Evolutionary conservation across 805 yeast species (phyloP).

Genomic region (Candida verbasci): DNA sequence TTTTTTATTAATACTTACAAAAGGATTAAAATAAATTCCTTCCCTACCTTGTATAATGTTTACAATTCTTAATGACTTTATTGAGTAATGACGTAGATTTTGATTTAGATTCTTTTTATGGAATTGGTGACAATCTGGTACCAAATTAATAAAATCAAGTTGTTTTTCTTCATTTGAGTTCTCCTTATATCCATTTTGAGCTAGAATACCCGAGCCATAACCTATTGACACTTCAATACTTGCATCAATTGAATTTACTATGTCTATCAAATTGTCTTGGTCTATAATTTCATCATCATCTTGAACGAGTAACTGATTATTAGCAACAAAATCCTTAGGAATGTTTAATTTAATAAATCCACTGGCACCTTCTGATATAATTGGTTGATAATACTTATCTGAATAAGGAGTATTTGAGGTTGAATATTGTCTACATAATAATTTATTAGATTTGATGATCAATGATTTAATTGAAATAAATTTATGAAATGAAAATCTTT

Average conservation of each 20-base stretch:
- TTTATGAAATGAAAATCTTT: too few species aligned
- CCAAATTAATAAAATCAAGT: constrained; percentile 81
- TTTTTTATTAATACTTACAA: constrained; percentile 48
- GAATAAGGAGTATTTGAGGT: constrained; percentile 13
- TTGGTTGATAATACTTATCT: constrained; percentile 22
- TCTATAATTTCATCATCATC: constrained; percentile 34
- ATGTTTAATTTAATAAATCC: constrained; percentile 20
- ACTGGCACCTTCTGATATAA: constrained; percentile 20
- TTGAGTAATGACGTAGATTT: constrained; percentile 75
- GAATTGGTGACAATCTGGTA: constrained; percentile 69
- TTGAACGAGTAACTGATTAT: constrained; percentile 51
- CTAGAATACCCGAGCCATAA: constrained; percentile 91
- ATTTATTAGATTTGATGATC: background rate
- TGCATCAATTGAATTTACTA: constrained; percentile 58
- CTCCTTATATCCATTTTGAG: constrained; percentile 46
- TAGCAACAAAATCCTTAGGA: constrained; percentile 52
- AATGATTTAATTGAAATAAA: too few species aligned
- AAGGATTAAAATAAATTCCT: constrained; percentile 93
- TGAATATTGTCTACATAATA: background rate
- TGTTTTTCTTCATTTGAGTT: constrained; percentile 36
- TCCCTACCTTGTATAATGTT: constrained; percentile 50
- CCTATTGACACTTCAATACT: constrained; percentile 83
- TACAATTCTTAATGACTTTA: constrained; percentile 26
- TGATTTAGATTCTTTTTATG: constrained; percentile 68
- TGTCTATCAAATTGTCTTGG: constrained; percentile 31